These are phyloP conservation scores for Neurospora sp. DNA, from an alignment of 495 filamentous ascomycete genomes.

Conservation along the genomic window DNA sequence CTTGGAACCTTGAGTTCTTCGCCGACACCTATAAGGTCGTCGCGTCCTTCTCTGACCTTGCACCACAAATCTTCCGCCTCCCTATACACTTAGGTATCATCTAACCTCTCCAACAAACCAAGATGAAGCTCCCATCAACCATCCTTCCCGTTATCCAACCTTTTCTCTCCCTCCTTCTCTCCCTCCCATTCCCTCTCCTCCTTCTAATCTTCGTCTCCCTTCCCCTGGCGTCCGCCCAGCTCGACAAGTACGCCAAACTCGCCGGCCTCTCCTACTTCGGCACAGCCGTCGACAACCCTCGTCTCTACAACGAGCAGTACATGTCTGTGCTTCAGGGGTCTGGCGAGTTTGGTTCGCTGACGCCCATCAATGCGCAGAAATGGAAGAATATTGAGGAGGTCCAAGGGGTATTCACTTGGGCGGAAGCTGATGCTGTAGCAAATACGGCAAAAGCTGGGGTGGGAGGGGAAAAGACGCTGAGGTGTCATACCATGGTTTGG, in stretches of 20 bases:
- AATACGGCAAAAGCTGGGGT: slow-evolving; percentile 35
- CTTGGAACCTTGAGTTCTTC: background rate
- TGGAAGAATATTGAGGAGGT: slow-evolving; percentile 25
- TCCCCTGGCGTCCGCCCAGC: slow-evolving; percentile 8
- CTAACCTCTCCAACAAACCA: background rate
- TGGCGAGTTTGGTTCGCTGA: slow-evolving; percentile 45
- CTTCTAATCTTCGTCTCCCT: background rate
- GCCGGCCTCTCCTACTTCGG: slow-evolving; percentile 46
- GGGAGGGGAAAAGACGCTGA: slow-evolving; percentile 26
- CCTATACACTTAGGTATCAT: background rate
- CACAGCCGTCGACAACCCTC: slow-evolving; percentile 44
- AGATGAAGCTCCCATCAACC: background rate
- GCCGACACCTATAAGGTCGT: slow-evolving; percentile 15
- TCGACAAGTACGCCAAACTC: slow-evolving; percentile 40
- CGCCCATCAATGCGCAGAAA: slow-evolving; percentile 46
- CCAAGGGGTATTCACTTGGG: slow-evolving; percentile 37
- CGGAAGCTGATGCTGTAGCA: slow-evolving; percentile 36
- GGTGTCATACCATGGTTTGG: slow-evolving; percentile 51
- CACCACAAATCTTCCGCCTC: slow-evolving; percentile 28
- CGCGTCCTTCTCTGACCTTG: slow-evolving; percentile 19
- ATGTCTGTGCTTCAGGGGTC: slow-evolving; percentile 26
- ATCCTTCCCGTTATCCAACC: background rate
- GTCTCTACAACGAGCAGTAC: slow-evolving; percentile 42
- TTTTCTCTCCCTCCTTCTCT: background rate
- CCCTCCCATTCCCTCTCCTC: background rate